Base-by-base conservation (phyloP, 371 early-diverging fungal genomes). In the Actinomortierella ambigua region DNA sequence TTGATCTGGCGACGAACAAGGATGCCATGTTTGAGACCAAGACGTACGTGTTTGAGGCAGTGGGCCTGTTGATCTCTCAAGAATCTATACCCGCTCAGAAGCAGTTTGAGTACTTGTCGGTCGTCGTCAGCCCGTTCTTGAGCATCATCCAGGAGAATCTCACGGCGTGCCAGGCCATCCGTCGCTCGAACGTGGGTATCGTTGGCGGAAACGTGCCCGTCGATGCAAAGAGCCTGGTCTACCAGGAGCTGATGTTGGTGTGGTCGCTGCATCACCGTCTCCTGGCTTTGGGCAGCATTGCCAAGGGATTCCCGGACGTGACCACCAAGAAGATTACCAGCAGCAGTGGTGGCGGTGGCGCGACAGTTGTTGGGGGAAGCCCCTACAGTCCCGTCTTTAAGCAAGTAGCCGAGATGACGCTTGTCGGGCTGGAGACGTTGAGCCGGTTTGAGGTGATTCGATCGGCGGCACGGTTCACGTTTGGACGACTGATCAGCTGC, bases 11-110 rank as follows among this genome's bases (percentile, higher is more conserved):
- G 24, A 67, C 68, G 1, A 80, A 71, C 69, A 80, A 82, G 47
- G 80, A 85, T 39, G 81, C 83, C 24, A 75, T 81, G 20, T 94
- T 94, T 69, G 93, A 93, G 64, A 91, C 90, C 57, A 96, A 97
- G 76, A 70, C 93, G 28, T 94, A 91, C 69, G 70, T 96, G 39
- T 97, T 95, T 82, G 98, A 98, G 75, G 89, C 95, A 3, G 95
- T 91, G 52, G 96, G 97, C 23, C 80, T 88, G 57, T 77, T 96
- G 68, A 93, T 97, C 65, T 91, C 97, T 13, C 79, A 88, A 27
- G 89, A 90, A 24, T 76, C 75, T 42, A 80, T 92, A 42, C 85
- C 88, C 53, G 79, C 81, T 17, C 78, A 82, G 57, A 87, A 89
- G 55, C 94, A 94, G 76, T 85, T 87, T 55, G 87, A 91, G 64